A percentile compares a stretch with the other conserved stretches of the same genome.
Conservation (phyloP, 345 rosid genomes). For the Leavenworthia alabamica region DNA sequence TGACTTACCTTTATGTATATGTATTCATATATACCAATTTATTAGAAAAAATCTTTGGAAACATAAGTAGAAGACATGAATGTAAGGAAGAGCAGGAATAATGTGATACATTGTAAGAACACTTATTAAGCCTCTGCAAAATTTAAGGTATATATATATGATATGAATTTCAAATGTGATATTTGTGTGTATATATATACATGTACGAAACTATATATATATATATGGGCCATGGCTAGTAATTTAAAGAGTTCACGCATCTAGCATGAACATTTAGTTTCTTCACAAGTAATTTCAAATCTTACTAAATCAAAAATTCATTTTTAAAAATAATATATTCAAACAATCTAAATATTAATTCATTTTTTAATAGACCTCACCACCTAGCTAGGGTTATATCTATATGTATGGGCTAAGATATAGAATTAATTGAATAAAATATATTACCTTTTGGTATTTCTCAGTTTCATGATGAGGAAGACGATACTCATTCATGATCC, state of each 20-base stretch:
- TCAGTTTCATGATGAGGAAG: constrained; percentile 94
- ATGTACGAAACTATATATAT: constrained; percentile 20
- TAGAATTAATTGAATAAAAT: background rate
- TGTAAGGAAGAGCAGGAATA: constrained; percentile 7
- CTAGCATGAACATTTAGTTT: constrained; percentile 27
- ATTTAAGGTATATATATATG: constrained; percentile 14
- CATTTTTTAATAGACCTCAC: constrained; percentile 5
- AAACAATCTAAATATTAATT: constrained; percentile 2
- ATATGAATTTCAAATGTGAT: constrained; percentile 1
- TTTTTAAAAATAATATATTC: background rate
- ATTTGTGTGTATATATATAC: background rate
- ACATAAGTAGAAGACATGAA: background rate
- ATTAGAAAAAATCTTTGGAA: background rate
- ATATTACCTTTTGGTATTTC: constrained; percentile 91
- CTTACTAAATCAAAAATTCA: background rate
- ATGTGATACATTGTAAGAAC: constrained; percentile 17
- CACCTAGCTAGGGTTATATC: constrained; percentile 25
- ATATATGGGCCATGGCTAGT: constrained; percentile 34
- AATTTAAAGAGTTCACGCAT: constrained; percentile 33
- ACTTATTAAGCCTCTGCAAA: constrained; percentile 7
- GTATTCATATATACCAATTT: background rate
- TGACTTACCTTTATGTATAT: too few species aligned
- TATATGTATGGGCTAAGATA: background rate
- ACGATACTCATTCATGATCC: constrained; percentile 99
- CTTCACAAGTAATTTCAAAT: background rate